Conservation (phyloP, 495 filamentous ascomycete species). For the Aspergillus heteromorphus region DNA sequence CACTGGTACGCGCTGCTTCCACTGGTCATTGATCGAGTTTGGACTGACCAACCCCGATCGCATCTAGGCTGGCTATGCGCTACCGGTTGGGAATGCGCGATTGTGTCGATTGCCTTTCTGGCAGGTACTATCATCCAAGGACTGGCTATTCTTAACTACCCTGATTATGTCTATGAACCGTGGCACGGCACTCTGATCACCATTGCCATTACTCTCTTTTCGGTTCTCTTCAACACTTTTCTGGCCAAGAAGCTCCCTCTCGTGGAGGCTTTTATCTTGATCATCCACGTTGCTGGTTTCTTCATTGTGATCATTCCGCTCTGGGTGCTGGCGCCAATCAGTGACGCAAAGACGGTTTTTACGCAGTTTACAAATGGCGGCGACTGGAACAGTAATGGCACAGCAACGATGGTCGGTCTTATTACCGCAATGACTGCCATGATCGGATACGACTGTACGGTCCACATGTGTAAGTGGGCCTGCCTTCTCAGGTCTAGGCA, state of each 20-base stretch:
- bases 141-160: constrained; percentile 32
- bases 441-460: background rate
- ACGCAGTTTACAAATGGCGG: constrained; percentile 31
- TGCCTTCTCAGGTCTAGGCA: background rate
- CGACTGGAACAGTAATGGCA: constrained; percentile 28
- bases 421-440: background rate
- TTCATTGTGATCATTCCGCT: constrained; percentile 38
- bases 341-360: constrained; percentile 34
- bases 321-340: constrained; percentile 26
- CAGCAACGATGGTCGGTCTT: background rate
- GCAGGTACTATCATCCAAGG: constrained; percentile 33
- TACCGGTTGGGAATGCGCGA: constrained; percentile 30
- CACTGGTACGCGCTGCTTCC: constrained; percentile 19
- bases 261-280: constrained; percentile 37
- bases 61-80: constrained; percentile 33
- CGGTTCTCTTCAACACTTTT: constrained; percentile 30
- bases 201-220: constrained; percentile 24
- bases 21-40: background rate
- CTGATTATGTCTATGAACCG: constrained; percentile 23
- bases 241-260: constrained; percentile 31
- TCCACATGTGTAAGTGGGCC: background rate
- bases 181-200: constrained; percentile 42
- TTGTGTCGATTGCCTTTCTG: constrained; percentile 19
- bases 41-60: background rate
- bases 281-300: constrained; percentile 41